Conservation (phyloP, 2,329 filamentous ascomycete species). For the Pseudogymnoascus sp. region DNA sequence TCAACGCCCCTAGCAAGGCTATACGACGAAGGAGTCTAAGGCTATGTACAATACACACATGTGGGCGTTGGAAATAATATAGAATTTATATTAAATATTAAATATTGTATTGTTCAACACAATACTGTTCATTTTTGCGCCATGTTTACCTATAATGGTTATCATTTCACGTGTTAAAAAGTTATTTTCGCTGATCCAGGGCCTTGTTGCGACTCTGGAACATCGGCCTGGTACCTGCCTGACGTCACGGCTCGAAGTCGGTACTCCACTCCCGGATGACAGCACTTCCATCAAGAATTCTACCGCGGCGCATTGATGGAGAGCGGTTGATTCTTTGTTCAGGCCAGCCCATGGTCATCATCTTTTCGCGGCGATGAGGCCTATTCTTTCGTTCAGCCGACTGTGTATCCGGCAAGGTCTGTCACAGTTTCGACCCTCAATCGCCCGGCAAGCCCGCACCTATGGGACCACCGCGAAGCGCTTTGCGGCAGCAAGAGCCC, state of each 20-base stretch:
- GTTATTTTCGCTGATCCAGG: background rate
- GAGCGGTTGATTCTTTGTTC: background rate
- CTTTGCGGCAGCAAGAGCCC: background rate
- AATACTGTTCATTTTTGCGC: background rate
- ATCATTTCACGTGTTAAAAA: background rate
- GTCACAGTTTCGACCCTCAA: background rate
- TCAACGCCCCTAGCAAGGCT: constrained; percentile 20
- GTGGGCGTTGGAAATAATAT: background rate
- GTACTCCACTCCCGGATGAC: constrained; percentile 4
- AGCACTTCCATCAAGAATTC: background rate
- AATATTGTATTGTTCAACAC: background rate
- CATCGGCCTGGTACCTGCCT: constrained; percentile 1
- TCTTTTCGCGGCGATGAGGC: constrained; percentile 1
- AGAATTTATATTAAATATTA: background rate
- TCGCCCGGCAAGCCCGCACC: background rate
- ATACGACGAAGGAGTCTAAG: constrained; percentile 18
- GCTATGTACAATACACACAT: background rate
- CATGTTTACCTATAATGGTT: background rate
- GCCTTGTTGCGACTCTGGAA: background rate
- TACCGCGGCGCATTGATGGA: constrained; percentile 1
- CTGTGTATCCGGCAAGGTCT: background rate
- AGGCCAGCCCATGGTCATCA: background rate
- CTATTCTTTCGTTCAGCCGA: background rate
- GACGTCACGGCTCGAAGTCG: background rate
- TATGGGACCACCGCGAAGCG: constrained; percentile 14